Evolutionary conservation across 2,329 filamentous ascomycete genomes (phyloP).

Genomic region (Fusarium anthophilum): DNA sequence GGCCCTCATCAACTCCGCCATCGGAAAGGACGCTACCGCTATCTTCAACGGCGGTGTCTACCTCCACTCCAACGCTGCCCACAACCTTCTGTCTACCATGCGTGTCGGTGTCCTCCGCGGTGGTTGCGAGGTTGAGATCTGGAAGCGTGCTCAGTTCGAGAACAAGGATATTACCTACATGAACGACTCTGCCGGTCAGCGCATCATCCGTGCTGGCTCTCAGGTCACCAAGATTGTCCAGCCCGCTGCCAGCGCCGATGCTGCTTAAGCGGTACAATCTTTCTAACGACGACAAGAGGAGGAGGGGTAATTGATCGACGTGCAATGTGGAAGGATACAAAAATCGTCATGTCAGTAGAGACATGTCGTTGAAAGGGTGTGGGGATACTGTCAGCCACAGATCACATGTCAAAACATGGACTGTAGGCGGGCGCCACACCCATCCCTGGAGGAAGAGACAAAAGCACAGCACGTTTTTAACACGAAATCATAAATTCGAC

Average conservation of each 20-base stretch:
- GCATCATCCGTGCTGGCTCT: constrained; percentile 84
- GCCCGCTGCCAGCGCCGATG: constrained; percentile 84
- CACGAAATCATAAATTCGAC: constrained; percentile 37
- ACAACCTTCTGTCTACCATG: constrained; percentile 90
- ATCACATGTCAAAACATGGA: constrained; percentile 33
- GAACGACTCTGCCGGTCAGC: constrained; percentile 82
- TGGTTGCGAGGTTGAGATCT: constrained; percentile 90
- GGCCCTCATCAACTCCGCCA: constrained; percentile 81
- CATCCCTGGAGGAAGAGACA: constrained; percentile 4
- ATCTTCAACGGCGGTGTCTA: constrained; percentile 95
- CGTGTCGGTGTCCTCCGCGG: constrained; percentile 86
- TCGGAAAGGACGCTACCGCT: constrained; percentile 88
- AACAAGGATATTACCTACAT: constrained; percentile 84
- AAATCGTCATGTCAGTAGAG: constrained; percentile 12
- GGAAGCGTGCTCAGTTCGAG: constrained; percentile 86
- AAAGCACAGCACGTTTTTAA: constrained; percentile 29
- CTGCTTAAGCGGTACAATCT: constrained; percentile 64
- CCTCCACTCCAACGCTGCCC: constrained; percentile 87
- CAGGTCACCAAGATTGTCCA: constrained; percentile 86
- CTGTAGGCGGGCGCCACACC: constrained; percentile 1
- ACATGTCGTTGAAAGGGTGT: constrained; percentile 28
- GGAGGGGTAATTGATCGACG: constrained; percentile 30
- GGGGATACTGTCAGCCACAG: constrained; percentile 24
- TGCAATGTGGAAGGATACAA: constrained; percentile 16
- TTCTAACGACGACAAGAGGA: constrained; percentile 29